phyloP scores from a whole-genome alignment of 23 red algal species.

The Gracilariopsis chorda region DNA sequence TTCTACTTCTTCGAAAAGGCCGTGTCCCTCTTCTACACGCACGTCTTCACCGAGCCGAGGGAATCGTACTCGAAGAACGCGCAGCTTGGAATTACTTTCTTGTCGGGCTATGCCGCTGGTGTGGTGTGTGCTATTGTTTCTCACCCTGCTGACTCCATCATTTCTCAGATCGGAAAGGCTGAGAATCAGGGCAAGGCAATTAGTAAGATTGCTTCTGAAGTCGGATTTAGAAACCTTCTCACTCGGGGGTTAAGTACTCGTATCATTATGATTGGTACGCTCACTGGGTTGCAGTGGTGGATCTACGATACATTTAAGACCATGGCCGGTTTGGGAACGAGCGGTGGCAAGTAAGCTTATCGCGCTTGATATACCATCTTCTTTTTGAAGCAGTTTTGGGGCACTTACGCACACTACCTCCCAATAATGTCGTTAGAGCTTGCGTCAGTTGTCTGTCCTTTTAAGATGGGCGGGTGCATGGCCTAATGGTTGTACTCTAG shows the following conservation, averaged over 20 bases:
- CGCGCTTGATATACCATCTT: neutral
- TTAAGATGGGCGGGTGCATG: no score
- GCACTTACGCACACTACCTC: no score
- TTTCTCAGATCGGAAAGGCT: constrained; percentile 91
- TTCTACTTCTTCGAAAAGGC: constrained; percentile 97
- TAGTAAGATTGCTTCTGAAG: constrained; percentile 72
- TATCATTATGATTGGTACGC: constrained; percentile 90
- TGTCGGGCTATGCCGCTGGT: constrained; percentile 87
- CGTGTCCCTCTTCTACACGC: constrained; percentile 58
- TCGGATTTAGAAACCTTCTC: constrained; percentile 72
- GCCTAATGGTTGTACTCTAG: no score
- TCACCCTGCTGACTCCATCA: constrained; percentile 90
- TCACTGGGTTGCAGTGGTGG: constrained; percentile 86
- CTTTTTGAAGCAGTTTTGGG: neutral
- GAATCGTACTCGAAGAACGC: constrained; percentile 85
- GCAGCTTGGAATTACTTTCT: constrained; percentile 82
- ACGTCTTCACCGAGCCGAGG: constrained; percentile 87
- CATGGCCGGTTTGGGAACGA: constrained; percentile 60
- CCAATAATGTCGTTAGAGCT: no score
- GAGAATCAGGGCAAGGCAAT: constrained; percentile 78
- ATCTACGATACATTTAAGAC: constrained; percentile 92
- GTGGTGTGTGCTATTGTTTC: constrained; percentile 91
- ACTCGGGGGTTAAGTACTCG: constrained; percentile 67
- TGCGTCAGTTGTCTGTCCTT: no score
- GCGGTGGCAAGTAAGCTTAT: constrained; percentile 58